Evolutionary conservation across 2,329 filamentous ascomycete species (phyloP), one percentile per base, ranked within the genome.

Genomic region (Pseudogymnoascus sp.): DNA sequence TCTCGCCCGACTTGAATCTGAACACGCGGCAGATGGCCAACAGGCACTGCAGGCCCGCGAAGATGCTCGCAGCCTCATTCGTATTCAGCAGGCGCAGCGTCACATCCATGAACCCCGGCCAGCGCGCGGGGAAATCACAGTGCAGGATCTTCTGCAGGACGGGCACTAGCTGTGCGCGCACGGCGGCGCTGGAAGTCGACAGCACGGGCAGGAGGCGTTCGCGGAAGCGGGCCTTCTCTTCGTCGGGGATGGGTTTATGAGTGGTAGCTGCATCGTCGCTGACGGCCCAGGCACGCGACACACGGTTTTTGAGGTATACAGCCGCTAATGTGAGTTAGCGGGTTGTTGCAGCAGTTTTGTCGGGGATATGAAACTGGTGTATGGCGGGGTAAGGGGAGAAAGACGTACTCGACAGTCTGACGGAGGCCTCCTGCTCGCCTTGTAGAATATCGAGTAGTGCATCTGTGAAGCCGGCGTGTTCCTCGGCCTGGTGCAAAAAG

Each of bases 221-320:
- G 75, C 92, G 86, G 74, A 97, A 91, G 69, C 89, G 85, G 63
- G 84, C 81, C 79, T 97, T 97, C 77, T 97, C 94, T 65, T 90
- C 86, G 73, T 97, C 93, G 70, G 89, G 83, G 77, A 96, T 94
- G 70, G 87, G 80, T 70, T 85, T 86, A 70, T 89, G 86, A 71
- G 84, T 83, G 61, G 70, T 66, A 66, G 87, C 84, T 73, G 83
- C 86, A 68, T 93, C 89, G 68, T 95, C 90, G 72, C 83, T 82
- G 66, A 84, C 86, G 63, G 88, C 84, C 94, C 94, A 99, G 71
- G 91, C 92, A 74, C 92, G 89, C 75, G 90, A 93, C 75, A 97
- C 89, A 74, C 92, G 89, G 79, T 99, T 97, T 80, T 99, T 99
- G 75, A 97, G 86, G 78, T 97, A 99, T 70, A 99, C 91, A 73